Evolutionary conservation across 2,329 filamentous ascomycete species (phyloP).

Genomic region (Fusarium pseudonygamai): DNA sequence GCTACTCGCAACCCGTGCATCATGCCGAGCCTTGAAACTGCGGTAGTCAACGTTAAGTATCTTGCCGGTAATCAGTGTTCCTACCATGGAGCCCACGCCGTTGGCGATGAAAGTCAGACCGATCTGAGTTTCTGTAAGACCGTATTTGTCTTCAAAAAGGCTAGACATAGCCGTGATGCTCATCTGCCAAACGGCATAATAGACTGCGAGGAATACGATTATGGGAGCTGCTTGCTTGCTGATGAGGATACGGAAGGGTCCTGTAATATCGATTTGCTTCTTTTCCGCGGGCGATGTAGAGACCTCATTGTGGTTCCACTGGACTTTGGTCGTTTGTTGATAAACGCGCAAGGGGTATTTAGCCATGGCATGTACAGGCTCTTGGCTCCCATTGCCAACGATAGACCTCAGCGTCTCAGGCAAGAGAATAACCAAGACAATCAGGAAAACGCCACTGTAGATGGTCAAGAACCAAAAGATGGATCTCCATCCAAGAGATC

Average conservation of each 20-base stretch:
- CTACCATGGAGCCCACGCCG: slow-evolving; percentile 63
- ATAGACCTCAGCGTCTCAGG: slow-evolving; percentile 28
- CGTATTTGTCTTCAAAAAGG: slow-evolving; percentile 56
- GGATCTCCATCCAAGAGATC: slow-evolving; percentile 30
- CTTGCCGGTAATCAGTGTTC: slow-evolving; percentile 61
- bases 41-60: slow-evolving; percentile 63
- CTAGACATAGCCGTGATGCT: slow-evolving; percentile 62
- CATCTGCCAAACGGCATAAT: slow-evolving; percentile 66
- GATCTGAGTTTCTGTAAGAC: slow-evolving; percentile 54
- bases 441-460: slow-evolving; percentile 15
- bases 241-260: slow-evolving; percentile 58
- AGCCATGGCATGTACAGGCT: slow-evolving; percentile 42
- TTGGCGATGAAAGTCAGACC: slow-evolving; percentile 65
- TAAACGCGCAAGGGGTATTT: slow-evolving; percentile 48
- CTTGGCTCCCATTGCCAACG: slow-evolving; percentile 52
- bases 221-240: slow-evolving; percentile 55
- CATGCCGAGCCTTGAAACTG: slow-evolving; percentile 46
- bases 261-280: slow-evolving; percentile 56
- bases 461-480: slow-evolving; percentile 37
- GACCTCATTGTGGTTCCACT: neutral
- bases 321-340: slow-evolving; percentile 43
- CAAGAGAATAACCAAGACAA: neutral
- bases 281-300: rapidly evolving
- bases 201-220: slow-evolving; percentile 58
- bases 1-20: neutral